phyloP scores from a whole-genome alignment of 2,329 filamentous ascomycete genomes.

The Fusarium solani-melongenae region DNA sequence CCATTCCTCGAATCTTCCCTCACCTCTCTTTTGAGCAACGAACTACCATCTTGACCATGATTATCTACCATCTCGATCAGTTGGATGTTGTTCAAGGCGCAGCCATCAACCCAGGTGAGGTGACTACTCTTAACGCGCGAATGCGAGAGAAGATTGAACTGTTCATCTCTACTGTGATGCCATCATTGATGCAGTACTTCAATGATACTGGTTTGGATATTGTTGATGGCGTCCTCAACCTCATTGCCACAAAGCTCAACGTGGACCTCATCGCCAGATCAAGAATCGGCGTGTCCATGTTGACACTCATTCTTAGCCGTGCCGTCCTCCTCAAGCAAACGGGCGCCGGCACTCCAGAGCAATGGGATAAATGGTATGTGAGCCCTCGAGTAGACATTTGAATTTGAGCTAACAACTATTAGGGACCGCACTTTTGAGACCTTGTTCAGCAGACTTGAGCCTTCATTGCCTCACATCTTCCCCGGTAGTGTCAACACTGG shows the following conservation, averaged over 20 bases:
- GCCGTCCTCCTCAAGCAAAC: conserved; percentile 93
- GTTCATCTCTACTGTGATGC: conserved; percentile 89
- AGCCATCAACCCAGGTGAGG: conserved; percentile 78
- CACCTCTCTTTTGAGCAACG: conserved; percentile 93
- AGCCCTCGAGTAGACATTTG: background rate
- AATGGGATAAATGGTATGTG: conserved; percentile 83
- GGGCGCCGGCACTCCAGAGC: conserved; percentile 73
- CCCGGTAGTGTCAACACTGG: conserved; percentile 89
- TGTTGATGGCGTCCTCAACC: conserved; percentile 86
- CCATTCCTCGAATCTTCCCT: conserved; percentile 92
- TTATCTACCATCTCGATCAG: conserved; percentile 91
- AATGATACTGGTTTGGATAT: conserved; percentile 92
- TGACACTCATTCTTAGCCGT: conserved; percentile 94
- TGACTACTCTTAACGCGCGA: conserved; percentile 74
- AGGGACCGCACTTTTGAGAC: conserved; percentile 83
- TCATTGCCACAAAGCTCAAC: conserved; percentile 86
- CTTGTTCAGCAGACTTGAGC: conserved; percentile 89
- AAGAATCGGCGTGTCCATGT: conserved; percentile 86
- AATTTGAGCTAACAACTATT: conserved; percentile 46
- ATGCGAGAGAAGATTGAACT: conserved; percentile 93
- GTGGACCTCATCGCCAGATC: conserved; percentile 87
- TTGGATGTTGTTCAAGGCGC: conserved; percentile 90
- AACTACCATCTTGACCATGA: conserved; percentile 94
- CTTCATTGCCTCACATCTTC: conserved; percentile 86
- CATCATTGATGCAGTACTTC: conserved; percentile 88